These are phyloP conservation scores for Vitis hybrid DNA, from an alignment of 177 flowering plant genomes.

Conservation along the genomic window DNA sequence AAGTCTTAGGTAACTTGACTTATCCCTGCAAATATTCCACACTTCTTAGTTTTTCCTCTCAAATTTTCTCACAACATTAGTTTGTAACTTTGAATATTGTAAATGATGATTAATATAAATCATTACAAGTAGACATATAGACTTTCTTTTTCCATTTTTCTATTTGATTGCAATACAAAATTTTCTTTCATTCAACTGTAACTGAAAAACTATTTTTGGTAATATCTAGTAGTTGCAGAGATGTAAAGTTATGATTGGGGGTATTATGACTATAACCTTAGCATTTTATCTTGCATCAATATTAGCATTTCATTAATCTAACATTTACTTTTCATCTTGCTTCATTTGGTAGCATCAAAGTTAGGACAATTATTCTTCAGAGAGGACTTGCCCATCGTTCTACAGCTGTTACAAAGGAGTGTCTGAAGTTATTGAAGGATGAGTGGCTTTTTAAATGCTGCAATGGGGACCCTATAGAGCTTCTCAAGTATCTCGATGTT, in stretches of 20 bases:
- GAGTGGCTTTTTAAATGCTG: constrained; percentile 85
- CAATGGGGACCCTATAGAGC: constrained; percentile 65
- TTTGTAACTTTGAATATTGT: too few relatives aligned
- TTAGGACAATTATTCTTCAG: constrained; percentile 72
- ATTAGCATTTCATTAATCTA: neutral
- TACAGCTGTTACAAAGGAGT: constrained; percentile 62
- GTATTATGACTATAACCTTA: neutral
- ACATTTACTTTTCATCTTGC: constrained; percentile 7
- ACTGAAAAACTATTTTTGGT: too few relatives aligned
- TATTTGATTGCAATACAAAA: too few relatives aligned
- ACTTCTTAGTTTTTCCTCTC: too few relatives aligned
- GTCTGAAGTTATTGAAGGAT: constrained; percentile 79
- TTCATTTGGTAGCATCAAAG: constrained; percentile 66
- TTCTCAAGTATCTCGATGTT: constrained; percentile 93
- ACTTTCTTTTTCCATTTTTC: too few relatives aligned
- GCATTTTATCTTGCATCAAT: neutral
- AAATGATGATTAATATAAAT: too few relatives aligned
- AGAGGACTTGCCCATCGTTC: constrained; percentile 93
- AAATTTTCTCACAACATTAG: too few relatives aligned
- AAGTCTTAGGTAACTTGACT: constrained; percentile 67
- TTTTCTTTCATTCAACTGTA: too few relatives aligned
- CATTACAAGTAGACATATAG: too few relatives aligned
- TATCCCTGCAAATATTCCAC: neutral
- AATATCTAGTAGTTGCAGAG: too few relatives aligned
- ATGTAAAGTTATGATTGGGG: too few relatives aligned